A percentile compares a stretch with the other conserved stretches of the same genome.
These are phyloP conservation scores for Pseudopediastrum boryanum DNA, from an alignment of 139 green algal species.

Conservation along the genomic window DNA sequence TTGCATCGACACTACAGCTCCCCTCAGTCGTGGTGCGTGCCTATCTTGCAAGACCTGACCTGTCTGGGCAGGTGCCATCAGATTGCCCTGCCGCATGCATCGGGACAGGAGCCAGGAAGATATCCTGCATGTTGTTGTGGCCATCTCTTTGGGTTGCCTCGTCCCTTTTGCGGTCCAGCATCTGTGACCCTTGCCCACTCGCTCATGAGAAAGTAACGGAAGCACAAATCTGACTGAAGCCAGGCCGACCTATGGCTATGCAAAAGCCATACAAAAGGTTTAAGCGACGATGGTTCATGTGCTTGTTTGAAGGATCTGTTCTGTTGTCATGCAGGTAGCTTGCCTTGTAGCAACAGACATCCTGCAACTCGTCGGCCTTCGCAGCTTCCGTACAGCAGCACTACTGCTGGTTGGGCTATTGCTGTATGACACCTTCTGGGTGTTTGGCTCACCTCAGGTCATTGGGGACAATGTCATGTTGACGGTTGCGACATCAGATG, in stretches of 20 bases:
- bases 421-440: constrained; percentile 92
- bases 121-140: not conserved
- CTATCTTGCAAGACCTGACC: no score
- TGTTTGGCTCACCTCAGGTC: constrained; percentile 72
- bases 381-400: constrained; percentile 75
- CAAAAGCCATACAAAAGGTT: not conserved
- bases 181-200: not conserved
- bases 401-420: constrained; percentile 86
- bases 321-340: constrained; percentile 31
- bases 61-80: not conserved
- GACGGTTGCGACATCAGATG: constrained; percentile 68
- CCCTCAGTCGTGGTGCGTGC: no score
- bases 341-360: constrained; percentile 65
- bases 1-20: no score
- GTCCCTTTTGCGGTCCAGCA: not conserved
- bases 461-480: constrained; percentile 91
- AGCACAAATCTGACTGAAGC: no score
- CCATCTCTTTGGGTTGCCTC: no score
- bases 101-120: not conserved
- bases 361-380: constrained; percentile 73
- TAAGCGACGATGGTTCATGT: not conserved
- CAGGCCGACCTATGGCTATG: no score
- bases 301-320: not conserved
- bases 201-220: no score
- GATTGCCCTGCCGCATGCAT: not conserved